A percentile compares a stretch with the other conserved stretches of the same genome.
phyloP scores from a whole-genome alignment of 371 early-diverging fungal genomes.

The Circinella umbellata region DNA sequence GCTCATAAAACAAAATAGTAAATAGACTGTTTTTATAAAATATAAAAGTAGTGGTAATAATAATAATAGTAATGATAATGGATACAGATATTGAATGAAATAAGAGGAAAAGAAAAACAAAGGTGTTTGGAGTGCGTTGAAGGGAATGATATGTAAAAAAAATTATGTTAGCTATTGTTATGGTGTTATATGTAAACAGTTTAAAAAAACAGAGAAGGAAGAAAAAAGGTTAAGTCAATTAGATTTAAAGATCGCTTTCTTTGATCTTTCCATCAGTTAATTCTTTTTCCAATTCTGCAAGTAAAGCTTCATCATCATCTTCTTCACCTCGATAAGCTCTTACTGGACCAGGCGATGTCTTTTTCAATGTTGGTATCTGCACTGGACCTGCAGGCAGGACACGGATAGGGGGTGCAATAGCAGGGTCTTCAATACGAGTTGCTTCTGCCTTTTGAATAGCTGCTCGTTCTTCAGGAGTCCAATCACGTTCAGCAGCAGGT shows the following conservation, averaged over 20 bases:
- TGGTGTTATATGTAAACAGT: too few relatives aligned
- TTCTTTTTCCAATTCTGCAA: conserved; percentile 41
- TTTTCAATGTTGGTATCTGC: conserved; percentile 27
- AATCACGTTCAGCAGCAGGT: conserved; percentile 26
- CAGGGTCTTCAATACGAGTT: conserved; percentile 7
- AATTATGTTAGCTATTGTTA: too few relatives aligned
- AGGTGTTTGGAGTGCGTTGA: too few relatives aligned
- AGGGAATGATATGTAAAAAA: too few relatives aligned
- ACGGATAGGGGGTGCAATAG: conserved; percentile 22
- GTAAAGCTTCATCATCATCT: conserved; percentile 49
- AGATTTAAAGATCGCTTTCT: background rate
- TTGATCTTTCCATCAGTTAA: conserved; percentile 33
- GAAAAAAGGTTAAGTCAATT: background rate
- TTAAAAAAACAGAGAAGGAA: too few relatives aligned
- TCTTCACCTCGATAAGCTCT: conserved; percentile 37
- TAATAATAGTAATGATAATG: too few relatives aligned
- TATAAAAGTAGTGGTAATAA: too few relatives aligned
- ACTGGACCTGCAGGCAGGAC: conserved; percentile 31
- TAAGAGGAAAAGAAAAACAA: too few relatives aligned
- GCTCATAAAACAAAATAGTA: too few relatives aligned
- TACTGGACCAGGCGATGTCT: conserved; percentile 27
- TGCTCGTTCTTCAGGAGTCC: conserved; percentile 38
- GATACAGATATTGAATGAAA: too few relatives aligned
- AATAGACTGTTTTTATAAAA: too few relatives aligned
- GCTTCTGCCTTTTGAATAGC: conserved; percentile 39